Evolutionary conservation across 768 basidiomycete species (phyloP).

Genomic region (Pisolithus albus): DNA sequence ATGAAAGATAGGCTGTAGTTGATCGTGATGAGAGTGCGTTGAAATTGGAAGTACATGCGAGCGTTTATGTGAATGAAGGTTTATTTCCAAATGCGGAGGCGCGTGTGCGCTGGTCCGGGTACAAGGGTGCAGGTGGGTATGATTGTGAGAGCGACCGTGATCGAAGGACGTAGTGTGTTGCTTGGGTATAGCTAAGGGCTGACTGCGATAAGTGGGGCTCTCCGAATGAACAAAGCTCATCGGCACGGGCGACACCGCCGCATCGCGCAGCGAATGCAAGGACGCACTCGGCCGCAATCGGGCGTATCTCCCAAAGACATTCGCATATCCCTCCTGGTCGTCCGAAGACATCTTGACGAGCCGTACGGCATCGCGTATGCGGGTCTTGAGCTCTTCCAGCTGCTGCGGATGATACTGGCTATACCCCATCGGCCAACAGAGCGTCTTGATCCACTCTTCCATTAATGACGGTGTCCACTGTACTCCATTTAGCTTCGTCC

Average conservation of each 20-base stretch:
- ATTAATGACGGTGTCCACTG: conserved; percentile 51
- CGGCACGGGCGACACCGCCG: no score
- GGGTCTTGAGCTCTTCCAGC: conserved; percentile 38
- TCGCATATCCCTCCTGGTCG: conserved; percentile 3
- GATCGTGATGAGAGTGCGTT: no score
- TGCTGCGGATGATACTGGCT: conserved; percentile 37
- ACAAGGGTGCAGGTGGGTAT: neutral
- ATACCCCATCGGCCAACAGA: conserved; percentile 65
- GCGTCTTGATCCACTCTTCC: conserved; percentile 49
- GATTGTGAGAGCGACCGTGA: neutral
- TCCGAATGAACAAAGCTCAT: no score
- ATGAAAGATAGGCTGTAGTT: no score
- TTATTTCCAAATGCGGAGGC: no score
- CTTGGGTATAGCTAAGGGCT: no score
- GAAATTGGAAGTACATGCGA: no score
- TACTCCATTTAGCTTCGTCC: conserved; percentile 42
- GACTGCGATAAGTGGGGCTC: no score
- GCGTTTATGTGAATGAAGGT: no score
- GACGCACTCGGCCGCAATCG: conserved; percentile 2
- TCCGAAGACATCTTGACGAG: conserved; percentile 15
- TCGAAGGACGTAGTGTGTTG: neutral
- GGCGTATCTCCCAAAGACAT: neutral
- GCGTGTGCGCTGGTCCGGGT: no score
- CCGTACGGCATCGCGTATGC: conserved; percentile 50
- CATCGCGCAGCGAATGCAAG: no score